Percentiles rank a stretch among this genome's conserved stretches.
Evolutionary conservation across 208 protist genomes (phyloP).

Genomic region (Borovskyia barvae): DNA sequence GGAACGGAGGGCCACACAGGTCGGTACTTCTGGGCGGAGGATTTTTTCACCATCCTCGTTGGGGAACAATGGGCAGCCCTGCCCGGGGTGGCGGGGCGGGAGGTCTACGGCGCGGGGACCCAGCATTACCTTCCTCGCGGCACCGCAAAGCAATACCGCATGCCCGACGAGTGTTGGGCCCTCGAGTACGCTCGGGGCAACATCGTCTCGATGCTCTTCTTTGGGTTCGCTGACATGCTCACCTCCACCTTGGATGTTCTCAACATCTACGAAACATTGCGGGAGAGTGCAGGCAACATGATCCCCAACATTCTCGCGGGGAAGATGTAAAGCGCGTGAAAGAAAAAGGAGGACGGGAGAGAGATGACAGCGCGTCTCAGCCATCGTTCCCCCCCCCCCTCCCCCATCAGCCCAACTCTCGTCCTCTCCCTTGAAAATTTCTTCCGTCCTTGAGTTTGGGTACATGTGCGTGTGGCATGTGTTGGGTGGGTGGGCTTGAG

Average conservation of each 20-base stretch:
- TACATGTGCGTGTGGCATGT: too few relatives aligned
- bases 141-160: constrained; percentile 86
- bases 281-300: constrained; percentile 68
- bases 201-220: constrained; percentile 91
- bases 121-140: constrained; percentile 69
- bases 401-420: too few relatives aligned
- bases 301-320: constrained; percentile 58
- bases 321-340: constrained; percentile 91
- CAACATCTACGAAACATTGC: constrained; percentile 66
- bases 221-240: constrained; percentile 87
- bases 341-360: background rate
- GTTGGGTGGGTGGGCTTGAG: too few relatives aligned
- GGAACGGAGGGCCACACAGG: constrained; percentile 91
- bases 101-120: constrained; percentile 75
- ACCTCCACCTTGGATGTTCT: constrained; percentile 79
- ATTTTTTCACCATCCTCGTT: constrained; percentile 91
- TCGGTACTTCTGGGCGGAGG: constrained; percentile 77
- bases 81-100: constrained; percentile 23
- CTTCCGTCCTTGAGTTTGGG: too few relatives aligned
- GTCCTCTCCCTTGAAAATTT: too few relatives aligned
- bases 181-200: constrained; percentile 92
- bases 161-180: constrained; percentile 88
- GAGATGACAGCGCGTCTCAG: background rate
- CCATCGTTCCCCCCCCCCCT: too few relatives aligned
- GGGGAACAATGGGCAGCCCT: constrained; percentile 89